These are phyloP conservation scores for Plenodomus tracheiphilus DNA, from an alignment of 2,329 filamentous ascomycete species.

Conservation along the genomic window DNA sequence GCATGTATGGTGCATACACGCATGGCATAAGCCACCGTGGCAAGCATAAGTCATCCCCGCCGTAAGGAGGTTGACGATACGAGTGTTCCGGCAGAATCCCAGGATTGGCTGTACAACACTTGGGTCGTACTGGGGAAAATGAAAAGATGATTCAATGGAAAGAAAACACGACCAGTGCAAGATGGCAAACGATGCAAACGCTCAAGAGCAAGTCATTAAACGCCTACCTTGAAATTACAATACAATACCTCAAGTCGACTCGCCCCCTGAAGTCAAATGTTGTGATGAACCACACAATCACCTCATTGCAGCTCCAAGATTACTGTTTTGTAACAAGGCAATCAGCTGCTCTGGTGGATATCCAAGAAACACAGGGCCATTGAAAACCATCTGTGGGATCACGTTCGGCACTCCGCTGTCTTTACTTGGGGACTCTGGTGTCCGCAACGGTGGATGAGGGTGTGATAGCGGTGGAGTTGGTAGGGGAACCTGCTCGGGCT, in stretches of 20 bases:
- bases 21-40: too few species aligned
- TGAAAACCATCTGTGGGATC: slow-evolving; percentile 78
- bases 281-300: slow-evolving; percentile 13
- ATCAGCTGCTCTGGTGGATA: slow-evolving; percentile 57
- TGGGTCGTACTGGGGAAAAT: neutral
- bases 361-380: slow-evolving; percentile 90
- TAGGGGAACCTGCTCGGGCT: neutral
- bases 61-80: too few species aligned
- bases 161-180: neutral
- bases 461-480: slow-evolving; percentile 13
- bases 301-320: slow-evolving; percentile 35
- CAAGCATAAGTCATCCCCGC: too few species aligned
- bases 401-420: slow-evolving; percentile 18
- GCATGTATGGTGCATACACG: neutral
- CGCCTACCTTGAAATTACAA: slow-evolving; percentile 29
- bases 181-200: neutral
- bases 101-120: too few species aligned
- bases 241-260: slow-evolving; percentile 27
- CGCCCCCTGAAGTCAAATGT: slow-evolving; percentile 11
- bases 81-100: too few species aligned
- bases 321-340: slow-evolving; percentile 41
- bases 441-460: slow-evolving; percentile 13
- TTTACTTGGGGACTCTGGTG: slow-evolving; percentile 7
- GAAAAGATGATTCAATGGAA: neutral
- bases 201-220: slow-evolving; percentile 11